Conservation (phyloP, 2,329 filamentous ascomycete species). For the Trichophyton rubrum region DNA sequence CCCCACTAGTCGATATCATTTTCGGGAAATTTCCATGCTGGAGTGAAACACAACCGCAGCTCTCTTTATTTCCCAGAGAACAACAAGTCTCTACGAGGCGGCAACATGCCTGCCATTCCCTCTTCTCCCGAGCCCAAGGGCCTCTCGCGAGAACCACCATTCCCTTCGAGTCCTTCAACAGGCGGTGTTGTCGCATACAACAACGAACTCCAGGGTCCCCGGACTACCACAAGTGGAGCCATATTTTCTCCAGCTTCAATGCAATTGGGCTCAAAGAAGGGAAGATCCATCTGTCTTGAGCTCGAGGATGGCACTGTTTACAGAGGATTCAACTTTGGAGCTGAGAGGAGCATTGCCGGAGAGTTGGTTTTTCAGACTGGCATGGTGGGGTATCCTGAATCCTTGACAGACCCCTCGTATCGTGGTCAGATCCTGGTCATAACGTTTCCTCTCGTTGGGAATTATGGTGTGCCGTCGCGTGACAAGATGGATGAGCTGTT, state of each 20-base stretch:
- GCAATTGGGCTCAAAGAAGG: constrained; percentile 40
- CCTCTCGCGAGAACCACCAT: constrained; percentile 12
- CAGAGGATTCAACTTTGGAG: constrained; percentile 93
- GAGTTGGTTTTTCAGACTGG: constrained; percentile 99
- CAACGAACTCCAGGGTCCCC: constrained; percentile 21
- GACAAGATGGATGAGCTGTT: constrained; percentile 75
- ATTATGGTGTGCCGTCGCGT: constrained; percentile 89
- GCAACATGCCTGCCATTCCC: constrained; percentile 23
- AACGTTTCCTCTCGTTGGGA: constrained; percentile 89
- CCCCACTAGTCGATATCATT: not conserved
- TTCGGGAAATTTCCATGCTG: constrained; percentile 22
- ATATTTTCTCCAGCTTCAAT: constrained; percentile 48
- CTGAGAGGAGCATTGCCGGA: constrained; percentile 83
- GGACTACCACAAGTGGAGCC: constrained; percentile 22
- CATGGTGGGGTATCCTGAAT: constrained; percentile 98
- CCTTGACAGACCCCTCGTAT: constrained; percentile 77
- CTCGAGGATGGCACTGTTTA: constrained; percentile 83
- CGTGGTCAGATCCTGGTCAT: constrained; percentile 91
- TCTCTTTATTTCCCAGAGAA: constrained; percentile 12
- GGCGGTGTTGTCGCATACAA: constrained; percentile 31
- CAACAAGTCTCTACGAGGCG: constrained; percentile 5
- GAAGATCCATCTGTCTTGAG: constrained; percentile 70
- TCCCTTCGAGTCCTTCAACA: constrained; percentile 29
- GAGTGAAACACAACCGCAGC: constrained; percentile 22
- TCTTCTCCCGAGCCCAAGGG: constrained; percentile 11